Base-by-base conservation (phyloP, 805 yeast genomes). In the Metschnikowia picachoensis region DNA sequence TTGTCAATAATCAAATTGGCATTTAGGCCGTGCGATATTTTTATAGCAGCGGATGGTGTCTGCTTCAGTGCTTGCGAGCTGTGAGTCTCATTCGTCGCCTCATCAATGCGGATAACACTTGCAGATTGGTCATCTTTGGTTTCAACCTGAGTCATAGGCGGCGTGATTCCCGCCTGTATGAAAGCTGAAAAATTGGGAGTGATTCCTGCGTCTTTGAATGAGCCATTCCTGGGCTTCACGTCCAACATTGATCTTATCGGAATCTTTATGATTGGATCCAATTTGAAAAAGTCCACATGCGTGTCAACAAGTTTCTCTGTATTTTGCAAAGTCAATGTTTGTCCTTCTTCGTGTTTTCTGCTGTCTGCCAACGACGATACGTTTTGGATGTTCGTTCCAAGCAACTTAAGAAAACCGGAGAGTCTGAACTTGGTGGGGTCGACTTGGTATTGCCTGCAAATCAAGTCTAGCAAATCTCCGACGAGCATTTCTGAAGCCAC, bases 371-470 rank as follows among this genome's bases (percentile, higher is more conserved):
- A 35, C 35, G 46, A 43, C 10, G 47, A 14, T 13, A 41, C 13
- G 6, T 38, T 30, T 3, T 17, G 17, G 11, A 14, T 30, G n/a
- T 33, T 32, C 7, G 28, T 40, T 14, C 13, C 30, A 4, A 37
- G 27, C 5, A 43, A 33, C 4, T 14, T 30, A 10, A 38, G 50
- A 2, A 57, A 42, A 30, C 60, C 57, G 20, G 57, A 60, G 16
- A 70, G 58, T 35, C 47, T 52, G 48, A 62, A 70, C 37, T 55
- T 58, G 0, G 58, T 33, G 3, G 62, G 50, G 33, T 64, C 64
- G 20, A 70, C 56, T 20, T 62, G 62, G 28, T 59, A 56, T 33
- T 60, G 59, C 25, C 52, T 34, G 54, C 75, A 68, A 42, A 68
- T 53, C 46, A 53, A 46, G 34, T 53, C 56, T 16, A 53, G 46